Base-by-base conservation (phyloP, 805 yeast species). In the Candida ipomoeae region DNA sequence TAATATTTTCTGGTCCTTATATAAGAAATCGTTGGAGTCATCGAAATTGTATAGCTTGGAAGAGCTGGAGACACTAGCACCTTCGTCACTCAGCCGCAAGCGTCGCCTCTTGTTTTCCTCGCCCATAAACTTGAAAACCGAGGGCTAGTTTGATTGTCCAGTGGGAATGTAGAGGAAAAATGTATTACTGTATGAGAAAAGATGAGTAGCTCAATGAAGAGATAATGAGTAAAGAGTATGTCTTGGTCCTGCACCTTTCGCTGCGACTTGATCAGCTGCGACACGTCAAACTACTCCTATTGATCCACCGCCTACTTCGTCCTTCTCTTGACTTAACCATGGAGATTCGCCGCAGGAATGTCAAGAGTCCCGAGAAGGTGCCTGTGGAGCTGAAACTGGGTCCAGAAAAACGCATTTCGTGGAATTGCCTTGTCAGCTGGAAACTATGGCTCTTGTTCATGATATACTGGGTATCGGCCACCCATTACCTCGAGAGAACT, bases 21-120 rank as follows among this genome's bases (percentile, higher is more conserved):
- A 59, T 8, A 70, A 44, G 7, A 68, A 59, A 26, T 54, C 54
- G 55, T 70, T 69, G 18, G 62, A 49, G 38, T 63, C 51, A 36
- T 71, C 75, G 48, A 73, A 73, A 49, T 69, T 62, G 55, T 70
- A 72, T 18, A 71, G 59, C 17, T 60, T 44, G 6, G 57, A 48
- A 15, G 53, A 26, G 14, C 48, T 29, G 18, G 39, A 23, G 18
- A 44, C 15, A 14, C 34, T 36, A 17, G 29, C 41, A 15, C 34
- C 56, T 11, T 42, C 45, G 39, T 61, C 65, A 43, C 63, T 64
- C 43, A 73, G 69, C 37, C 76, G 61, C 48, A 71, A 62, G 48
- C 61, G 62, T 42, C 68, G 52, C 34, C 52, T 52, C 21, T 55
- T 52, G 20, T 34, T 44, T 43, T 43, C 51, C 39, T 40, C 53